Percentiles rank a stretch among this genome's conserved stretches.
phyloP scores from a whole-genome alignment of 2,329 filamentous ascomycete species.

The Hypoxylon sp. region DNA sequence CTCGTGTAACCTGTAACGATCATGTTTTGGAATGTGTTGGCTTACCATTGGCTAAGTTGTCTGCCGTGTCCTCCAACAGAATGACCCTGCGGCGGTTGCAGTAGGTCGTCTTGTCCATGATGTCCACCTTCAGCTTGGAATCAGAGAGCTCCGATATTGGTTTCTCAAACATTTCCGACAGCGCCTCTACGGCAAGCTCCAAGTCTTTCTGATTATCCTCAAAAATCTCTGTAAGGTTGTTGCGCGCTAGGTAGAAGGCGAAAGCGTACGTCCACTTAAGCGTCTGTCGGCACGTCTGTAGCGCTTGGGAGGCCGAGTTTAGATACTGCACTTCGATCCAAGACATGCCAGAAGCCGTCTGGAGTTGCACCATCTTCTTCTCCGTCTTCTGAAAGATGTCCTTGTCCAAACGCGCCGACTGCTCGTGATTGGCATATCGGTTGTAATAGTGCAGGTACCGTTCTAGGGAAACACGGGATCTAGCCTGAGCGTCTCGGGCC shows the following conservation, averaged over 20 bases:
- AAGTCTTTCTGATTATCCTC: constrained; percentile 99
- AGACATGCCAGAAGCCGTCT: constrained; percentile 93
- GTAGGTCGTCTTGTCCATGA: constrained; percentile 98
- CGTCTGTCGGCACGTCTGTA: constrained; percentile 97
- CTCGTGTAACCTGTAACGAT: constrained; percentile 2
- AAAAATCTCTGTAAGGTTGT: constrained; percentile 96
- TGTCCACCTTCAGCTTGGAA: constrained; percentile 94
- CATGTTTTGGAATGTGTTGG: constrained; percentile 36
- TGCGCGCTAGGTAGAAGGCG: constrained; percentile 94
- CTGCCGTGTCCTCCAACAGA: constrained; percentile 89
- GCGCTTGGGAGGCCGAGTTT: constrained; percentile 89
- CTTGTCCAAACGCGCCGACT: constrained; percentile 95
- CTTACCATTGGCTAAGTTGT: constrained; percentile 89
- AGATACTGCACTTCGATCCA: constrained; percentile 99
- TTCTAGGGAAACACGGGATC: constrained; percentile 89
- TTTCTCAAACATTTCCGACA: constrained; percentile 99
- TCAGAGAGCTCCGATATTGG: constrained; percentile 86
- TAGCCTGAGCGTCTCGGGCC: constrained; percentile 91
- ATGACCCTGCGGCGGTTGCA: constrained; percentile 94
- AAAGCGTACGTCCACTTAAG: constrained; percentile 99
- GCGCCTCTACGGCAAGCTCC: constrained; percentile 94
- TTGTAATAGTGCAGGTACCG: constrained; percentile 99
- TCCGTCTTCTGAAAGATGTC: constrained; percentile 97
- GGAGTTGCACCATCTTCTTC: constrained; percentile 98
- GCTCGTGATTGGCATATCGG: constrained; percentile 98